A percentile compares a stretch with the other conserved stretches of the same genome.
Evolutionary conservation across 306 rosid species (phyloP).

Genomic region (Adenanthera pavonina): DNA sequence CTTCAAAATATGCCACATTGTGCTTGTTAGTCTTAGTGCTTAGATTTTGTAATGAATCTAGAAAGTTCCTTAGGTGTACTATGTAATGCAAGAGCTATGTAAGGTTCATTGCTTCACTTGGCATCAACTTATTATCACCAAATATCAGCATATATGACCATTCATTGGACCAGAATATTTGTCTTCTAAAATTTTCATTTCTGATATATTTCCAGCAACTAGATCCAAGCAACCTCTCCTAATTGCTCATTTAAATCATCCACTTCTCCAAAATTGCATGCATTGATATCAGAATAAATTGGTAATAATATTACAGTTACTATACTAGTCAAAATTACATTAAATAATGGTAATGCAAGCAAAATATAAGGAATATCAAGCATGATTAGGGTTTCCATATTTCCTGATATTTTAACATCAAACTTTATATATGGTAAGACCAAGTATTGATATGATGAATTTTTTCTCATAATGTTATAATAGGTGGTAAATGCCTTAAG

Average conservation of each 20-base stretch:
- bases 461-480: slow-evolving; percentile 11
- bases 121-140: too few species aligned
- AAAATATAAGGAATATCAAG: not conserved
- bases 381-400: not conserved
- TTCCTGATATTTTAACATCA: not conserved
- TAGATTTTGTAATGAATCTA: too few species aligned
- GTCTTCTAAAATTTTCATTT: too few species aligned
- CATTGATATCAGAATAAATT: not conserved
- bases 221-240: too few species aligned
- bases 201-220: too few species aligned
- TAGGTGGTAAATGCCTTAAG: slow-evolving; percentile 68
- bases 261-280: too few species aligned
- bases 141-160: not conserved
- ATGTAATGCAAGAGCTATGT: too few species aligned
- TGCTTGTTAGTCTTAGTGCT: too few species aligned
- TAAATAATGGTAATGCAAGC: not conserved
- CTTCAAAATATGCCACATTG: too few species aligned
- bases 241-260: too few species aligned
- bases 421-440: not conserved
- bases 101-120: not conserved
- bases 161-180: too few species aligned
- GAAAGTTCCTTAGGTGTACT: too few species aligned
- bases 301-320: not conserved
- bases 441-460: not conserved
- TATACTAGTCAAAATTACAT: not conserved